Percentiles rank a stretch among this genome's conserved stretches.
phyloP scores from a whole-genome alignment of 805 yeast species.

The Wickerhamomyces strasburgensis region DNA sequence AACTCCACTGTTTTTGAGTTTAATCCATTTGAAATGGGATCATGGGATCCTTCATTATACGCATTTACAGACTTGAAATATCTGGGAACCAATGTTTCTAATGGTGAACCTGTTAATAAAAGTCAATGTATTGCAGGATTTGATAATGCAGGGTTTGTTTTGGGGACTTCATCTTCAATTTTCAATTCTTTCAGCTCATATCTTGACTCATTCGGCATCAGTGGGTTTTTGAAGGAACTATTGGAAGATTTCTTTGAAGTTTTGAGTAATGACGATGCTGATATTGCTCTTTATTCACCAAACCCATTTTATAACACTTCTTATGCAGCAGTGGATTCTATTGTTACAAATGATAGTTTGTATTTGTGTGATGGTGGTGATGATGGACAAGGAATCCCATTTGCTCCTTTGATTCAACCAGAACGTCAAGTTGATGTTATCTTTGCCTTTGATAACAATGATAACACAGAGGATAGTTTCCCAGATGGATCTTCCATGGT shows the following conservation, averaged over 20 bases:
- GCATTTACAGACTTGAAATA: constrained; percentile 64
- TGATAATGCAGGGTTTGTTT: constrained; percentile 74
- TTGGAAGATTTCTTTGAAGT: constrained; percentile 41
- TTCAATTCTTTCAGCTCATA: constrained; percentile 55
- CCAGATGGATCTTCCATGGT: constrained; percentile 64
- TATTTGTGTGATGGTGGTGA: constrained; percentile 71
- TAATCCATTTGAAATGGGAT: constrained; percentile 71
- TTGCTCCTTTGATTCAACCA: constrained; percentile 55
- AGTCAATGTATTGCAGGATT: constrained; percentile 61
- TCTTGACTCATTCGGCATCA: constrained; percentile 48
- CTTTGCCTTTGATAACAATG: constrained; percentile 63
- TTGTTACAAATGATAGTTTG: constrained; percentile 38
- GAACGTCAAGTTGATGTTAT: constrained; percentile 57
- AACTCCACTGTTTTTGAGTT: constrained; percentile 66
- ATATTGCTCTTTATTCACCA: constrained; percentile 66
- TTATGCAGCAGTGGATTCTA: constrained; percentile 32
- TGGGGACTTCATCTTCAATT: constrained; percentile 77
- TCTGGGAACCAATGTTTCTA: constrained; percentile 56
- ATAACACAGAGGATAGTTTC: constrained; percentile 56
- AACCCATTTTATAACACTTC: constrained; percentile 59
- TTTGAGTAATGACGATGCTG: constrained; percentile 48
- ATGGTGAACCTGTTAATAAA: constrained; percentile 46
- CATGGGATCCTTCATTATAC: constrained; percentile 74
- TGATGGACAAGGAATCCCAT: constrained; percentile 60
- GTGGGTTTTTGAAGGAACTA: constrained; percentile 42